Evolutionary conservation across 441 rosid genomes (phyloP).

Genomic region (Syzygium syzygioides): DNA sequence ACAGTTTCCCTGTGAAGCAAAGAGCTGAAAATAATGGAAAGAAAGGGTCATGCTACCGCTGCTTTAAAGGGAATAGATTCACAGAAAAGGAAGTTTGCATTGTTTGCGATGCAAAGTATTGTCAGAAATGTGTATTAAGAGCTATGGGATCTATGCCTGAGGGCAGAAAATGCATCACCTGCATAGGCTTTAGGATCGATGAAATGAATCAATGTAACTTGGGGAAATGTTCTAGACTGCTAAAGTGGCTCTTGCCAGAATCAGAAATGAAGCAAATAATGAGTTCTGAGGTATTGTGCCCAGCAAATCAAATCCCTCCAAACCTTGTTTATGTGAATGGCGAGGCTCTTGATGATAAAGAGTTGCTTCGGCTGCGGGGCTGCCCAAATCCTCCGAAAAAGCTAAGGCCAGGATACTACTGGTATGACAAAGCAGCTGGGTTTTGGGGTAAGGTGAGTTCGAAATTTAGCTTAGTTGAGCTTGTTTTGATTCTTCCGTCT

Average conservation of each 20-base stretch:
- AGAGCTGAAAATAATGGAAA: constrained; percentile 50
- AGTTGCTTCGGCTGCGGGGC: constrained; percentile 60
- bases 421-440: constrained; percentile 96
- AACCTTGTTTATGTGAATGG: constrained; percentile 75
- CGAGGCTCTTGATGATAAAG: constrained; percentile 54
- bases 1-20: constrained; percentile 14
- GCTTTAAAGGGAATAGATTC: constrained; percentile 72
- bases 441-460: constrained; percentile 96
- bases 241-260: constrained; percentile 68
- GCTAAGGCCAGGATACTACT: constrained; percentile 82
- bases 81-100: constrained; percentile 90
- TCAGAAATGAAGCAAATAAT: constrained; percentile 75
- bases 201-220: constrained; percentile 63
- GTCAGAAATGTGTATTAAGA: constrained; percentile 76
- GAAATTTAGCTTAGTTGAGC: not conserved
- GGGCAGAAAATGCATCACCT: constrained; percentile 91
- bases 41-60: constrained; percentile 77
- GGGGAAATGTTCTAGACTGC: constrained; percentile 85
- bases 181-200: constrained; percentile 78
- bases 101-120: constrained; percentile 90
- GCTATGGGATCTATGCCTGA: constrained; percentile 99
- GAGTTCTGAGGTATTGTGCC: constrained; percentile 80
- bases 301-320: constrained; percentile 84
- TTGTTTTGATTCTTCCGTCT: not conserved
- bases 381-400: constrained; percentile 85